These are phyloP conservation scores for Elsinoe arachidis DNA, from an alignment of 2,329 filamentous ascomycete genomes.

Conservation along the genomic window DNA sequence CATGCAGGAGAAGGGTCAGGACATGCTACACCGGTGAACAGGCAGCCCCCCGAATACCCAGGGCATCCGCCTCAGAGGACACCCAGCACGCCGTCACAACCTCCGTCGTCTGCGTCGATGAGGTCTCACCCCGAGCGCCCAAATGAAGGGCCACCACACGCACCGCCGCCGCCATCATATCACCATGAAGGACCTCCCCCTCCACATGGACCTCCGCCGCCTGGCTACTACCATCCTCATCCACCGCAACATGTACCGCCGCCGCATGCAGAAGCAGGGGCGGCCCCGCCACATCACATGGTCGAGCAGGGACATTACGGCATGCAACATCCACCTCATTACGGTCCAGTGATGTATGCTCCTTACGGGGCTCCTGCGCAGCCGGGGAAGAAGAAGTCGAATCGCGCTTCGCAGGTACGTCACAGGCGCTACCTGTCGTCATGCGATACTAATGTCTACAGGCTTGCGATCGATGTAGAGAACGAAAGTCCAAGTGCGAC, in stretches of 20 bases:
- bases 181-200: conserved; percentile 17
- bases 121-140: conserved; percentile 17
- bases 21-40: conserved; percentile 29
- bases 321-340: conserved; percentile 17
- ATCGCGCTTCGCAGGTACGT: conserved; percentile 29
- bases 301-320: conserved; percentile 23
- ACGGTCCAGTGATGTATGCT: neutral
- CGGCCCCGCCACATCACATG: conserved; percentile 21
- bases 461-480: conserved; percentile 85
- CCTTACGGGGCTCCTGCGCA: conserved; percentile 21
- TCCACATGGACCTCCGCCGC: conserved; percentile 11
- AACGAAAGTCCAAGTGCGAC: conserved; percentile 85
- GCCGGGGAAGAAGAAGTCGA: conserved; percentile 27
- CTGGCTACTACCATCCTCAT: neutral
- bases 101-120: conserved; percentile 17
- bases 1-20: conserved; percentile 26
- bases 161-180: conserved; percentile 17
- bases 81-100: conserved; percentile 27
- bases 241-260: conserved; percentile 17
- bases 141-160: neutral
- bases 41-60: conserved; percentile 27
- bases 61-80: conserved; percentile 23
- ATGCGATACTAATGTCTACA: conserved; percentile 30
- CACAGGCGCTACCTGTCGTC: conserved; percentile 7
- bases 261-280: conserved; percentile 22